Base-by-base conservation (phyloP, 768 basidiomycete genomes). In the Mycena pura region DNA sequence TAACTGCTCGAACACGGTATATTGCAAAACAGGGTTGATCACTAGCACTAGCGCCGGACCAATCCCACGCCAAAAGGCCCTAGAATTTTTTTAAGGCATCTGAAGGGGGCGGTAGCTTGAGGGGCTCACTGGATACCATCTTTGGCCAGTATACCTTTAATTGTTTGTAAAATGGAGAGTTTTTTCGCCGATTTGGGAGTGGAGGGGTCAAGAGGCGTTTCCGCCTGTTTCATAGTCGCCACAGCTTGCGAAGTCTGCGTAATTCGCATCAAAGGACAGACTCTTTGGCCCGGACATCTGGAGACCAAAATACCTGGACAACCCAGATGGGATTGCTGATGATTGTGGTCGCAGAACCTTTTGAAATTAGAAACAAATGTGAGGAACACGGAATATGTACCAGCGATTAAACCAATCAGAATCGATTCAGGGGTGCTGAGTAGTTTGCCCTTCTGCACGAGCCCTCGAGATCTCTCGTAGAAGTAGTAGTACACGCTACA, bases 301-400 rank as follows among this genome's bases (percentile, higher is more conserved):
- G n/a, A n/a, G n/a, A n/a, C n/a, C 7, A 13, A 24, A 8, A 25
- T 28, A 57, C 55, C 55, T 61, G 95, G 21, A 99, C 82, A 46
- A 97, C 95, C 97, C 97, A 99, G 61, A 99, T 90, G 3, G 96
- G 96, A 75, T 99, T 98, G 72, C 88, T 91, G 63, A 93, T 82
- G 64, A 96, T 75, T 4, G 94, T 91, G 3, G 96, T 97, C 11
- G 91, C 91, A 40, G 91, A 90, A 36, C 95, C 96, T 93, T 29
- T 64, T 27, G 36, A 59, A 32, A 41, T 53, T 36, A 62, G 21
- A 55, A 24, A 58, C 27, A 36, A 45, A 47, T 36, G 32, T 24
- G n/a, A 57, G 21, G 27, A 41, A 25, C 21, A 27, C 34, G 54
- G 6, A 27, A 45, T 51, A 41, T 25, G 13, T 65, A 87, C 95